Base-by-base conservation (phyloP, 768 basidiomycete species). In the Lanmaoa rubissima region DNA sequence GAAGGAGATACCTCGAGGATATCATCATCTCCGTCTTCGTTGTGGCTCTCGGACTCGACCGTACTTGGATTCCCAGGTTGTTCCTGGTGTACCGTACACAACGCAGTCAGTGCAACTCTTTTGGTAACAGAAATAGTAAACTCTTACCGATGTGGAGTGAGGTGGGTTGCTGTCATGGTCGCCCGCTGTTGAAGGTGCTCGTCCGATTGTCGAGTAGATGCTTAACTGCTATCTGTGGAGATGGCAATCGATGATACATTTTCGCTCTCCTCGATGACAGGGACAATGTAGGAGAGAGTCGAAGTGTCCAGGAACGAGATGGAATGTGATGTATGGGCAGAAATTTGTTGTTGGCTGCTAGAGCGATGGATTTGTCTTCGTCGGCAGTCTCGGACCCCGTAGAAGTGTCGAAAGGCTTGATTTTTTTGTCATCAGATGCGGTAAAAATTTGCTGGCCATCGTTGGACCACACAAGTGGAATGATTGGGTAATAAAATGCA, bases 401-500 rank as follows among this genome's bases (percentile, higher is more conserved):
- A 14, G 35, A 36, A 0, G 16, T 14, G 0, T 36, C 14, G 4
- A 36, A 36, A 16, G 35, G 2, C 35, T 1, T 36, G 14, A 36
- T 36, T 16, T 36, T 36, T 2, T 6, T 12, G 35, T 36, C 35
- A 0, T 8, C 5, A 1, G 14, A 36, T 36, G 6, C 2, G 6
- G 35, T 14, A 8, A 36, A 36, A 5, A 36, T 16, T 36, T 7
- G 35, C 14, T 7, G 35, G 6, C 14, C 35, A 36, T 36, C 2
- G 7, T 14, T 36, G 14, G 35, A 36, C 35, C 35, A 36, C 3
- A 6, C 35, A 36, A 36, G 14, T 6, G 35, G 35, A 16, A 14
- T 36, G 14, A 1, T 3, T 14, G 14, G 5, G 1, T 31, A 31
- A 14, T 5, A 0, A 5, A 16, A 14, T 16, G 13, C 0, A 14